phyloP scores from a whole-genome alignment of 116 monocot species.

The Zostera marina region DNA sequence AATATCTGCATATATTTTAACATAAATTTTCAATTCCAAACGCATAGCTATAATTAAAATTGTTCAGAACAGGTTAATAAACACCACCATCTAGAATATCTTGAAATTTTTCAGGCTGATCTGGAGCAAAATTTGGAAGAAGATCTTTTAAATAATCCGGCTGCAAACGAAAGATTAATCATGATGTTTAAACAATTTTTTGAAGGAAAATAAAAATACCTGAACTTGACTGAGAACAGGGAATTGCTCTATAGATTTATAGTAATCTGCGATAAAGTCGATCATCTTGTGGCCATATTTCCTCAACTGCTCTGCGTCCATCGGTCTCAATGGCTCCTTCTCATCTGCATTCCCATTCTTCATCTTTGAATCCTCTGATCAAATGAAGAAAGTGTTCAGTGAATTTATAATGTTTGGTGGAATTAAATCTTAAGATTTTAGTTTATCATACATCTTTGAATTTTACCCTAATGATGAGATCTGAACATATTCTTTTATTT shows the following conservation, averaged over 20 bases:
- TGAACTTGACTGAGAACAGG: constrained; percentile 86
- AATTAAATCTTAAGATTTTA: too few relatives aligned
- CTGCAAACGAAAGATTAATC: constrained; percentile 18
- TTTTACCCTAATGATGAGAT: too few relatives aligned
- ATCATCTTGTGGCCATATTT: constrained; percentile 65
- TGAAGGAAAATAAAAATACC: too few relatives aligned
- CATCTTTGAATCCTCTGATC: too few relatives aligned
- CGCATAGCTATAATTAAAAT: too few relatives aligned
- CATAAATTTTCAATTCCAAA: not conserved
- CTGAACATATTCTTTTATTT: too few relatives aligned
- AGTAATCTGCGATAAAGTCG: constrained; percentile 90
- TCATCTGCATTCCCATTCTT: too few relatives aligned
- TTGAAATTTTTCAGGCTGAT: constrained; percentile 49
- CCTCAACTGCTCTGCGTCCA: constrained; percentile 22
- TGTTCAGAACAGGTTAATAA: not conserved
- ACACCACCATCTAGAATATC: constrained; percentile 51
- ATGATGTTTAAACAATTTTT: too few relatives aligned
- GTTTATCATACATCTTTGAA: too few relatives aligned
- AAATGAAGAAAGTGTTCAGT: too few relatives aligned
- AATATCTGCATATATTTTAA: constrained; percentile 41
- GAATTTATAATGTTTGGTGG: too few relatives aligned
- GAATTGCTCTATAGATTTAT: constrained; percentile 49
- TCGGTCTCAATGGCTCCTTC: constrained; percentile 5
- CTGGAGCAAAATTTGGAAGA: constrained; percentile 71
- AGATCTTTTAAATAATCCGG: constrained; percentile 62